Conservation (phyloP, 1,139 yeast genomes). For the Kodamaea alishanica region DNA sequence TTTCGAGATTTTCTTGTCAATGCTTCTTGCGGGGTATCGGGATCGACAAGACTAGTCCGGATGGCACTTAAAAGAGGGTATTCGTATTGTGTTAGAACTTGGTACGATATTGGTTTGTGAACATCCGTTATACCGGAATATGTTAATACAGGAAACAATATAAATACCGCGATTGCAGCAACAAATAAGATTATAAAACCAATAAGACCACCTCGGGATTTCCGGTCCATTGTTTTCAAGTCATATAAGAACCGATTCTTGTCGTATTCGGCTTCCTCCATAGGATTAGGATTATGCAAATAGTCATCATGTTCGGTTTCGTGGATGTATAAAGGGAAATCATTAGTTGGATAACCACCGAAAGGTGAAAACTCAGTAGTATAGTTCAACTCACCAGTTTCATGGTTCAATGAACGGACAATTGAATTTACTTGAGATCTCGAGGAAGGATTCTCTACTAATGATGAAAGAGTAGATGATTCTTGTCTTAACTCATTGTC, state of each 20-base stretch:
- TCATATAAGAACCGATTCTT: conserved; percentile 25
- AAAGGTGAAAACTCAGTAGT: conserved; percentile 20
- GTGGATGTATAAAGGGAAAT: conserved; percentile 25
- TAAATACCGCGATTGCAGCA: conserved; percentile 18
- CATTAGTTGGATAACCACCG: conserved; percentile 29
- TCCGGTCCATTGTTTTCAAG: conserved; percentile 21
- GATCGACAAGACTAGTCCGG: conserved; percentile 23
- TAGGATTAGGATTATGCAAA: conserved; percentile 28
- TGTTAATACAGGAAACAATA: conserved; percentile 24
- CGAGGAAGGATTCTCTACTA: too few species aligned
- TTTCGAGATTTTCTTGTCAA: conserved; percentile 9
- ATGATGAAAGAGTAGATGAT: too few species aligned
- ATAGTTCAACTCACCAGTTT: too few species aligned
- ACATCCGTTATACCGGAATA: conserved; percentile 19
- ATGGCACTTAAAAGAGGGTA: conserved; percentile 26
- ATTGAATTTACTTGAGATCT: too few species aligned
- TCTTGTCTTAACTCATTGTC: too few species aligned
- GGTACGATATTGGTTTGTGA: conserved; percentile 17
- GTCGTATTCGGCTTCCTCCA: conserved; percentile 26
- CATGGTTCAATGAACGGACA: too few species aligned
- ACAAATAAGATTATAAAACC: conserved; percentile 19
- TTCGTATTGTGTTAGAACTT: conserved; percentile 19
- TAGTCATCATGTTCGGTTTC: conserved; percentile 28
- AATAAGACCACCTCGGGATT: conserved; percentile 19
- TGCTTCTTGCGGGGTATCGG: conserved; percentile 24